Conservation (phyloP, 2,329 filamentous ascomycete species). For the Claviceps paspali region DNA sequence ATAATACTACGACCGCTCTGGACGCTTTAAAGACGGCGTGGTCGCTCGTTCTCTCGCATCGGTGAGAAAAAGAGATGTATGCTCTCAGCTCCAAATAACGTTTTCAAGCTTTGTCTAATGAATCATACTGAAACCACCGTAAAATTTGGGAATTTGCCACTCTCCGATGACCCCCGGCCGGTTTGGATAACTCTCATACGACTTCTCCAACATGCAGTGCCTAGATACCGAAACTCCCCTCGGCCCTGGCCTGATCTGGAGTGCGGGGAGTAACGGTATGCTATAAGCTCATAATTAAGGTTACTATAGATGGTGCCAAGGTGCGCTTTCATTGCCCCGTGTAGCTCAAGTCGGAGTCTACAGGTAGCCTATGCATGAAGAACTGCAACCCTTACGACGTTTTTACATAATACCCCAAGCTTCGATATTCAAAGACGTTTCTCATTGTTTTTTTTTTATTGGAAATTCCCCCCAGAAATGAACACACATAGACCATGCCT, state of each 20-base stretch:
- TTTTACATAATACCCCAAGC: slow-evolving; percentile 1
- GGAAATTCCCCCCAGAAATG: neutral
- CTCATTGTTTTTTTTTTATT: neutral
- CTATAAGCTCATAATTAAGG: slow-evolving; percentile 1
- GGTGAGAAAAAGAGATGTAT: slow-evolving; percentile 32
- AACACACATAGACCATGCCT: no score
- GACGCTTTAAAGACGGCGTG: slow-evolving; percentile 40
- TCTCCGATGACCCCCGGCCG: slow-evolving; percentile 10
- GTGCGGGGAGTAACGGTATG: neutral
- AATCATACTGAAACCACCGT: slow-evolving; percentile 5
- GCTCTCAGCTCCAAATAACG: slow-evolving; percentile 21
- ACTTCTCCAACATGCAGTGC: slow-evolving; percentile 27
- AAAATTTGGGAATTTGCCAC: neutral
- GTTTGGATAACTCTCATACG: slow-evolving; percentile 27
- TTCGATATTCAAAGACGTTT: neutral
- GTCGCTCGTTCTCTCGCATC: slow-evolving; percentile 35
- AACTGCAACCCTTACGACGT: neutral
- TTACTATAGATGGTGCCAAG: neutral
- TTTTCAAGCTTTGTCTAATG: slow-evolving; percentile 20
- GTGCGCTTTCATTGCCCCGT: neutral
- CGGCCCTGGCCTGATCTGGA: slow-evolving; percentile 1
- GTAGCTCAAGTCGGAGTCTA: neutral
- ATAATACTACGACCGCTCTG: slow-evolving; percentile 30
- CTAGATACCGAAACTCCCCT: slow-evolving; percentile 28
- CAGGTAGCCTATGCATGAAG: neutral